These are phyloP conservation scores for Globisporangium recalcitrans DNA, from an alignment of 352 stramenopile species.

Conservation along the genomic window DNA sequence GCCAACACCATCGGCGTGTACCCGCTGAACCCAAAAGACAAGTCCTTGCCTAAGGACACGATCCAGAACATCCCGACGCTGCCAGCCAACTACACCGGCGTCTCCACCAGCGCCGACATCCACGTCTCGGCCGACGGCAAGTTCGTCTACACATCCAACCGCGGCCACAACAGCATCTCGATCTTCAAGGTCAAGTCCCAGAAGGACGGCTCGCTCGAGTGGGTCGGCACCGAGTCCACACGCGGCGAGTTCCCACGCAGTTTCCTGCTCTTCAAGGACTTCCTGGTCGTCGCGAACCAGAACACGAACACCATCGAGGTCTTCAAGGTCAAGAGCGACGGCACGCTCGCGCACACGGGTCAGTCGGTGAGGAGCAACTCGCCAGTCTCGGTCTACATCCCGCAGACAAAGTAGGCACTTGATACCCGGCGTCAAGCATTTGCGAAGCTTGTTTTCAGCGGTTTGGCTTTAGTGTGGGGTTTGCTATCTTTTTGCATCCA, in stretches of 20 bases:
- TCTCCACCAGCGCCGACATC: too few relatives aligned
- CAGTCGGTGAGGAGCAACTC: conserved; percentile 7
- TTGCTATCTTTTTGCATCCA: too few relatives aligned
- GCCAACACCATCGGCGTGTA: too few relatives aligned
- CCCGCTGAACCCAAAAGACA: too few relatives aligned
- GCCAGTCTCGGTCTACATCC: conserved; percentile 17
- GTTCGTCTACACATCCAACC: conserved; percentile 68
- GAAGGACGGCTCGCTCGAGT: conserved; percentile 3
- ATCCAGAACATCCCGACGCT: too few relatives aligned
- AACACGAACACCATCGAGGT: conserved; percentile 18
- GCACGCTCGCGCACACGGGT: conserved; percentile 15
- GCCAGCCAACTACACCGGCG: too few relatives aligned
- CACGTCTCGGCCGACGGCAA: too few relatives aligned
- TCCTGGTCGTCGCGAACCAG: conserved; percentile 25
- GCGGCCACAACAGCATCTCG: conserved; percentile 55
- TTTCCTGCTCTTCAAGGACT: conserved; percentile 15
- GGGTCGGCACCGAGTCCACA: conserved; percentile 10
- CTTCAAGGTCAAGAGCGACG: conserved; percentile 16
- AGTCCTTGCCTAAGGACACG: too few relatives aligned
- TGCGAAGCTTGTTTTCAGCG: too few relatives aligned
- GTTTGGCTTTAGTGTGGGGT: too few relatives aligned
- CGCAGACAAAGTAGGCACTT: not conserved
- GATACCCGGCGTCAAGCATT: too few relatives aligned
- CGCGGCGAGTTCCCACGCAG: conserved; percentile 15
- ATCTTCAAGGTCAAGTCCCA: conserved; percentile 40